Percentiles rank a stretch among this genome's conserved stretches.
Conservation (phyloP, 2,329 filamentous ascomycete genomes). For the Fusarium chuoi region DNA sequence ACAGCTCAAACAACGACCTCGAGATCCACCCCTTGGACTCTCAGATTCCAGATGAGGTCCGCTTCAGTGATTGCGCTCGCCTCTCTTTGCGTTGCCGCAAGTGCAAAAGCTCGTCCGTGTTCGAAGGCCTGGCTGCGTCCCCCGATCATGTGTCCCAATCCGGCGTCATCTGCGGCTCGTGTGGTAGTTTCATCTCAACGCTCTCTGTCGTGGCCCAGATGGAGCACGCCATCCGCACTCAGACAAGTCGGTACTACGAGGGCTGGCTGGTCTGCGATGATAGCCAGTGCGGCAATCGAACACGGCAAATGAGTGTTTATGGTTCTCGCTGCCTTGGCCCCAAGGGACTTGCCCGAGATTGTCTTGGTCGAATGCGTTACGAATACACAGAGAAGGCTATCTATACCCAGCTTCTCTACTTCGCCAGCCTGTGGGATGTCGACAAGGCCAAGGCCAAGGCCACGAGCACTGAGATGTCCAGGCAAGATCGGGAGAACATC, state of each 20-base stretch:
- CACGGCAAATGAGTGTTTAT: slow-evolving; percentile 92
- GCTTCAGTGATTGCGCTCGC: slow-evolving; percentile 84
- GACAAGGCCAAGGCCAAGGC: slow-evolving; percentile 76
- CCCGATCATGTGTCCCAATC: slow-evolving; percentile 72
- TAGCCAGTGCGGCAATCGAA: slow-evolving; percentile 84
- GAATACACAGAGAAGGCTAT: slow-evolving; percentile 89
- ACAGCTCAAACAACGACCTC: slow-evolving; percentile 65
- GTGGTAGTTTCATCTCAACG: slow-evolving; percentile 71
- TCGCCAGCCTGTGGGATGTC: slow-evolving; percentile 85
- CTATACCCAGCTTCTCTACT: slow-evolving; percentile 95
- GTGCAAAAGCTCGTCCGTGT: slow-evolving; percentile 78
- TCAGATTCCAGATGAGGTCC: slow-evolving; percentile 89
- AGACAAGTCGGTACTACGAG: slow-evolving; percentile 89
- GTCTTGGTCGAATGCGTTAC: slow-evolving; percentile 87
- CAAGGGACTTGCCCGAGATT: slow-evolving; percentile 84
- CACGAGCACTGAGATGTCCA: slow-evolving; percentile 57
- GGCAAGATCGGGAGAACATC: slow-evolving; percentile 72
- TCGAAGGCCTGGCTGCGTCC: slow-evolving; percentile 76
- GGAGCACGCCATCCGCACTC: slow-evolving; percentile 81
- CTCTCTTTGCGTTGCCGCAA: slow-evolving; percentile 82
- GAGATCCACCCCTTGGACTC: slow-evolving; percentile 93
- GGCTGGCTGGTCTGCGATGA: slow-evolving; percentile 94
- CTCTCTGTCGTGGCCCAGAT: slow-evolving; percentile 86
- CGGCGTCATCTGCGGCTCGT: slow-evolving; percentile 80
- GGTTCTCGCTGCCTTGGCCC: slow-evolving; percentile 90